phyloP scores from a whole-genome alignment of 2,329 filamentous ascomycete genomes.

The Calonectria pseudoturangicola region DNA sequence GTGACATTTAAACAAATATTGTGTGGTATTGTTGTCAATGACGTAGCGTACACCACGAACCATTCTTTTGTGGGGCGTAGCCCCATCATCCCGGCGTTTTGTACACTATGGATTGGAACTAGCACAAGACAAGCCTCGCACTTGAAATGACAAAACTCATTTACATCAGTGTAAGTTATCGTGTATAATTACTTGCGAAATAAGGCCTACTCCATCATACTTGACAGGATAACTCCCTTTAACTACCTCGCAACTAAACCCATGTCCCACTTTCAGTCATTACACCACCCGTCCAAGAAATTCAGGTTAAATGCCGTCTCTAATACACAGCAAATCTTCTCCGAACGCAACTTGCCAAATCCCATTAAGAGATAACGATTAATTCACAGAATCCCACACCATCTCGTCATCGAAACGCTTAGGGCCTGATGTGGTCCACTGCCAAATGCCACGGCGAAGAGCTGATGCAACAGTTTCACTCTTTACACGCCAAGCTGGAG shows the following conservation, averaged over 20 bases:
- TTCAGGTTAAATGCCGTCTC: constrained; percentile 58
- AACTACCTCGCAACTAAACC: constrained; percentile 56
- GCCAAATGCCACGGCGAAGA: constrained; percentile 59
- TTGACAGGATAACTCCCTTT: constrained; percentile 52
- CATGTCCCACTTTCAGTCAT: constrained; percentile 55
- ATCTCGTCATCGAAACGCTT: constrained; percentile 58
- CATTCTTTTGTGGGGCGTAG: not conserved
- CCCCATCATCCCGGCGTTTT: not conserved
- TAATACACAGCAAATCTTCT: constrained; percentile 56
- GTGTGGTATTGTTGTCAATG: too few species aligned
- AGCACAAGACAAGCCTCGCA: not conserved
- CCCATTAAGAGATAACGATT: constrained; percentile 45
- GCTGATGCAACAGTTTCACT: constrained; percentile 57
- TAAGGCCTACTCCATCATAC: constrained; percentile 50
- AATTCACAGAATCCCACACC: constrained; percentile 56
- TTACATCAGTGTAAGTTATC: not conserved
- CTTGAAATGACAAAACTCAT: not conserved
- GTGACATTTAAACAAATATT: not conserved
- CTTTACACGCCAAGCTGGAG: constrained; percentile 54
- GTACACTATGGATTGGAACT: not conserved
- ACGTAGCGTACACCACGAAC: too few species aligned
- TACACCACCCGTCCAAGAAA: constrained; percentile 61
- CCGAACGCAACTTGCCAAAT: constrained; percentile 53
- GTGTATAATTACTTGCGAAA: constrained; percentile 45
- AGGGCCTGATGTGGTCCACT: constrained; percentile 58